Base-by-base conservation (phyloP, 331 rosid species). In the Quercus lobata region DNA sequence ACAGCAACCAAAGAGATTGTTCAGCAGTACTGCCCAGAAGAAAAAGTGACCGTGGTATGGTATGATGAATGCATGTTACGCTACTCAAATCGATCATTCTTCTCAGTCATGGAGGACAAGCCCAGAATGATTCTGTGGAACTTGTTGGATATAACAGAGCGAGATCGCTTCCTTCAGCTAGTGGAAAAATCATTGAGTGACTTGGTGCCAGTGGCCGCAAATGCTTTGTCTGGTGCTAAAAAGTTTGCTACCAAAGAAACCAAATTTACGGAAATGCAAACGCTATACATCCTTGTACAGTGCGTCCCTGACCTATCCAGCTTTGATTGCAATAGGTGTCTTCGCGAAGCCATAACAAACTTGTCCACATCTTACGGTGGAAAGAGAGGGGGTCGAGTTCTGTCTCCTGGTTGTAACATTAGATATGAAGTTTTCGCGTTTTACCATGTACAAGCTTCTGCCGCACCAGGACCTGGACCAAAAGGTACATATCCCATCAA, bases 31-130 rank as follows among this genome's bases (percentile, higher is more conserved):
- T 90, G 92, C 79, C 83, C 83, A 0, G 66, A 15, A 4, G 73
- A 80, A 21, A 82, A 68, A 79, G 79, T 79, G 65, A 84, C 85
- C 12, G 76, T 87, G 27, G 80, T 90, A 54, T 88, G 88, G 90
- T 88, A 82, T 62, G 91, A 90, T 29, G 21, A 71, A 21, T 90
- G 92, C 72, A 83, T 77, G 82, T 19, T 88, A 0, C 87, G 93
- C 1, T 91, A 87, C 81, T 61, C 91, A 32, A 84, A 87, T 76
- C 2, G 1, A 3, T 72, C 75, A 21, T 68, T 84, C 55, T 71
- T 86, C 35, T 83, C 84, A 37, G 62, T 25, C 34, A 58, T 80
- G 21, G 29, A 6, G 56, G 27, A 54, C 49, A 1, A 4, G 4
- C 78, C 84, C 0, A 0, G 0, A 0, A 0, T 18, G 0, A 58